A percentile compares a stretch with the other conserved stretches of the same genome.
Conservation (phyloP, 345 rosid species). For the Noccaea bulbosa region DNA sequence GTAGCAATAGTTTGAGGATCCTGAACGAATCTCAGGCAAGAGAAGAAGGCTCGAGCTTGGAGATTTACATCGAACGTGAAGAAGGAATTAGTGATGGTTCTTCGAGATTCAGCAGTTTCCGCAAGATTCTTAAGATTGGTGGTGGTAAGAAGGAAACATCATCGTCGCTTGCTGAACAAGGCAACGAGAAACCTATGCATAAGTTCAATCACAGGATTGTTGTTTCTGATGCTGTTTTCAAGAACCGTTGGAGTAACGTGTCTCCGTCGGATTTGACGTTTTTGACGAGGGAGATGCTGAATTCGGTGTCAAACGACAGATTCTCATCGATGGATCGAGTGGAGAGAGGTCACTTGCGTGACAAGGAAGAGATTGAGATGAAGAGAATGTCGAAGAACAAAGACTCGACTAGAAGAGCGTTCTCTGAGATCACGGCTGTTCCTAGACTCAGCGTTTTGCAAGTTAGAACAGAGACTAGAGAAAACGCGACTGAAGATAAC, state of each 20-base stretch:
- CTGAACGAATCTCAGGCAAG: constrained; percentile 47
- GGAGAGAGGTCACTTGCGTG: constrained; percentile 23
- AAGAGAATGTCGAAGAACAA: constrained; percentile 33
- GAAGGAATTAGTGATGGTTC: constrained; percentile 42
- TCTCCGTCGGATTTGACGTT: constrained; percentile 75
- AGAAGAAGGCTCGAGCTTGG: constrained; percentile 53
- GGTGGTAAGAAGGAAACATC: constrained; percentile 36
- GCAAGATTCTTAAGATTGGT: constrained; percentile 48
- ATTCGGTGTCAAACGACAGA: constrained; percentile 55
- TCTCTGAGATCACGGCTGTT: constrained; percentile 73
- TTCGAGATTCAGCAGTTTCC: constrained; percentile 61
- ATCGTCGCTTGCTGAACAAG: constrained; percentile 34
- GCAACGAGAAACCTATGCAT: constrained; percentile 46
- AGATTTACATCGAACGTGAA: constrained; percentile 74
- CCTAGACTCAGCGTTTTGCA: constrained; percentile 37
- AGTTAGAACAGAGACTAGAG: constrained; percentile 34
- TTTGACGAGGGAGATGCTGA: constrained; percentile 72
- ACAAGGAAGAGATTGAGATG: constrained; percentile 28
- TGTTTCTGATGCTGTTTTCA: constrained; percentile 61
- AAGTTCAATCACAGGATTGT: constrained; percentile 73
- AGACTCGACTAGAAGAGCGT: constrained; percentile 53
- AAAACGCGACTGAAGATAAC: constrained; percentile 23
- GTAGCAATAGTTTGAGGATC: constrained; percentile 56
- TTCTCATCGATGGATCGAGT: constrained; percentile 44
- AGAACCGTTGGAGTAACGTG: constrained; percentile 86